Evolutionary conservation across 345 rosid species (phyloP), one percentile per base, ranked within the genome.

Genomic region (Syzygium grande): DNA sequence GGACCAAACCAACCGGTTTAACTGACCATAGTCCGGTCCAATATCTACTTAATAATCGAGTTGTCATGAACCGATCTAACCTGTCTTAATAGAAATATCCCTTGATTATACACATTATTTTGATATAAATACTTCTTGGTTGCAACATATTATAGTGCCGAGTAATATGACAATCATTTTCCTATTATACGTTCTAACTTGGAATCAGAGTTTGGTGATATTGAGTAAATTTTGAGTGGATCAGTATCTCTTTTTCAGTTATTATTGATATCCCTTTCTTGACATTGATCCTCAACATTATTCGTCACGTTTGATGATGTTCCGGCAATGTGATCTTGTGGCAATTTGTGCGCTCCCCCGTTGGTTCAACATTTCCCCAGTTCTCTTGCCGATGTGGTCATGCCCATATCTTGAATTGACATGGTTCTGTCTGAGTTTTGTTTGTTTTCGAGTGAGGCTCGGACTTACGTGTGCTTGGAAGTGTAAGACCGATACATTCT

Each of bases 231-330:
- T n/a, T 2, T 61, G 73, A 61, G 73, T n/a, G 73, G 19, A n/a
- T 61, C 34, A 34, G 13, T 12, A 6, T 61, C 73, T 61, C 38
- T 16, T n/a, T 61, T 61, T n/a, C 30, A 61, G 17, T n/a, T 61
- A 61, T 17, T 61, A 61, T 15, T 61, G 13, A 61, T 7, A 61
- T 61, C 38, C 30, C 38, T 61, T 61, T 61, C 29, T 61, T 6
- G 19, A n/a, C 4, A 0, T 14, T 0, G 73, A 61, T n/a, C 14
- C 34, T 11, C 16, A 0, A 27, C 14, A 0, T 0, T 12, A 0
- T 59, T 27, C 0, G 7, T 61, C 19, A 0, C 0, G 0, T 61
- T n/a, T 3, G 19, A n/a, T 61, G 38, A n/a, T 61, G n/a, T 7
- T 6, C 30, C 14, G n/a, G 29, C 34, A n/a, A 61, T 2, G 73